Conservation (phyloP, 2,329 filamentous ascomycete genomes). For the Neoarthrinium moseri region DNA sequence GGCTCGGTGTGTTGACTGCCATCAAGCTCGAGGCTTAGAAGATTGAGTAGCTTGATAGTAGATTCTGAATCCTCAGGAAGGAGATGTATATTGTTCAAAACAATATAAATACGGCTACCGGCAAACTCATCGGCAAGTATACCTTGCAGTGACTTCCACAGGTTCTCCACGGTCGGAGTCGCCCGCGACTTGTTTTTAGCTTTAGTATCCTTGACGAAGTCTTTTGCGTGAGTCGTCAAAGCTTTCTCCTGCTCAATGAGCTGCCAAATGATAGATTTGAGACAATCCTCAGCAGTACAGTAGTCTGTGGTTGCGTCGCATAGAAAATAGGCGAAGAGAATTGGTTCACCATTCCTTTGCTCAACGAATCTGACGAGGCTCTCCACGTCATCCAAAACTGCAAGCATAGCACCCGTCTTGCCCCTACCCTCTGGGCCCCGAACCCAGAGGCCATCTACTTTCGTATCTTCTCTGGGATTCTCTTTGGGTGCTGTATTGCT, state of each 20-base stretch:
- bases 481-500: conserved; percentile 14
- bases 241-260: conserved; percentile 32
- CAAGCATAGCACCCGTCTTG: conserved; percentile 39
- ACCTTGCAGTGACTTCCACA: conserved; percentile 40
- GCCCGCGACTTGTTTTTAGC: conserved; percentile 24
- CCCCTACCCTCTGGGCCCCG: conserved; percentile 39
- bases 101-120: conserved; percentile 35
- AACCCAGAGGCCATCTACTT: conserved; percentile 36
- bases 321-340: conserved; percentile 39
- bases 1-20: conserved; percentile 18
- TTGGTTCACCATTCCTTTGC: conserved; percentile 22
- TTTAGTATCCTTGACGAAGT: conserved; percentile 31
- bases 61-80: conserved; percentile 33
- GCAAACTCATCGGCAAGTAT: conserved; percentile 37
- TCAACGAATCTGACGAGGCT: conserved; percentile 19
- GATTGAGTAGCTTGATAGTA: conserved; percentile 34
- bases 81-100: conserved; percentile 39
- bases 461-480: not conserved
- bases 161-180: conserved; percentile 33
- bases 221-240: conserved; percentile 34
- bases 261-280: conserved; percentile 38
- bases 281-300: conserved; percentile 36
- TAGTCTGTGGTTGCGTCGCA: conserved; percentile 37
- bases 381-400: conserved; percentile 35
- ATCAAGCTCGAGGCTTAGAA: conserved; percentile 28